Percentiles rank a stretch among this genome's conserved stretches.
These are phyloP conservation scores for Inga oerstediana DNA, from an alignment of 306 rosid species.

Conservation along the genomic window DNA sequence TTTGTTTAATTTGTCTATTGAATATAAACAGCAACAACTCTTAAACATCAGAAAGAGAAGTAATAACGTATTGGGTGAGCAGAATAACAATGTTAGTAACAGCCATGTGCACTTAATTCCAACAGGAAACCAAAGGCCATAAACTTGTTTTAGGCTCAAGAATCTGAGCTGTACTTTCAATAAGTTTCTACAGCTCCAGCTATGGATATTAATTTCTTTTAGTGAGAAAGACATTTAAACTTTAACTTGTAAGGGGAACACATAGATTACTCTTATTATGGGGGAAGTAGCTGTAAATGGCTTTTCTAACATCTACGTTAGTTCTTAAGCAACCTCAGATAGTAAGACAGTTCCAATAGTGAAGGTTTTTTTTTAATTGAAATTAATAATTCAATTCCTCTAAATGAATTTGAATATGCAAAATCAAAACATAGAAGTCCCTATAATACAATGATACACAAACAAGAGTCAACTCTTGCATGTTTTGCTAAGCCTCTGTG, in stretches of 20 bases:
- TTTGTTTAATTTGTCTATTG: not conserved
- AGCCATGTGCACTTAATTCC: slow-evolving; percentile 6
- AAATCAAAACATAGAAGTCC: slow-evolving; percentile 1
- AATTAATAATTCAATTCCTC: slow-evolving; percentile 11
- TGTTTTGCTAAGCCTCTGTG: slow-evolving; percentile 26
- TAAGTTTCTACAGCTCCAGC: slow-evolving; percentile 4
- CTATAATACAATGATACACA: slow-evolving; percentile 18
- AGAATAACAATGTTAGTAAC: not conserved
- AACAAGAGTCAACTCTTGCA: slow-evolving; percentile 21
- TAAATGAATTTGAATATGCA: slow-evolving; percentile 14
- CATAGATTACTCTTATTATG: not conserved
- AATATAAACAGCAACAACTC: not conserved
- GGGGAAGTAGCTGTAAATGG: not conserved
- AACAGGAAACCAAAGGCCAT: slow-evolving; percentile 4
- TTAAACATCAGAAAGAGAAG: not conserved
- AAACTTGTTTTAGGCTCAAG: not conserved
- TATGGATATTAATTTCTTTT: not conserved
- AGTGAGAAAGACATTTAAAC: not conserved
- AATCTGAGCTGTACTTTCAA: not conserved
- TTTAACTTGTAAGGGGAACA: not conserved
- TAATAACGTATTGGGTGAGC: not conserved
- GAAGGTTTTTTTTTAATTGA: not conserved
- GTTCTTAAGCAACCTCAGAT: not conserved
- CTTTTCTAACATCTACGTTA: slow-evolving; percentile 12
- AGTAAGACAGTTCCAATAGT: slow-evolving; percentile 12